Evolutionary conservation across 148 eudicot genomes (phyloP), one percentile per base, ranked within the genome.

Genomic region (Chenopodium formosanum): DNA sequence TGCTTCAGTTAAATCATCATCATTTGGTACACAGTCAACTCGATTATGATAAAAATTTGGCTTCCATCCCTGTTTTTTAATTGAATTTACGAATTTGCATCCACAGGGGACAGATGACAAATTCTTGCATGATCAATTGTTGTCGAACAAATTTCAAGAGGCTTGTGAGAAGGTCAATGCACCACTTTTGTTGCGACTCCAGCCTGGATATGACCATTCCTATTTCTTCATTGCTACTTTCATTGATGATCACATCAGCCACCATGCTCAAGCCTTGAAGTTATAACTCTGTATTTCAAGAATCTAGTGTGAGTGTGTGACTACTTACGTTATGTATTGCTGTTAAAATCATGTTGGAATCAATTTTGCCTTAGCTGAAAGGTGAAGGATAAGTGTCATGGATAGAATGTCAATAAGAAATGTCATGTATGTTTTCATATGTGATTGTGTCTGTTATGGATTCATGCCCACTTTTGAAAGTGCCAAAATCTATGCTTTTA

Each of bases 121-220:
- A 66, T 96, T 96, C 88, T 74, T 94, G 85, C 83, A 85, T 12
- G 92, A 94, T 47, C 97, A 92, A 84, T 84, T 96, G 83, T 79
- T 88, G 82, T 91, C 94, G 48, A 79, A 83, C 79, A 94, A 91
- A 75, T 96, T 94, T 75, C 98, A 89, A 85, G 99, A 94, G 82
- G 99, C 98, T 47, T 94, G 99, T 82, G 84, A 86, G 83, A 90
- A 90, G 85, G 89, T 82, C 29, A 86, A 86, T 72, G 95, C 86
- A 62, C 97, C 95, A 27, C 89, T 96, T 40, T 83, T 91, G 75
- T 80, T 96, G 78, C 88, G 98, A 32, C 69, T 90, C 67, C 97
- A 91, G 77, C 92, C 94, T 68, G 99, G 98, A 72, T 96, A 96
- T 60, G 98, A 96, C 64, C 98, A 94, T 90, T 96, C 98, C n/a